Percentiles rank a stretch among this genome's conserved stretches.
These are phyloP conservation scores for Erysiphe neolycopersici DNA, from an alignment of 2,329 filamentous ascomycete genomes.

Conservation along the genomic window DNA sequence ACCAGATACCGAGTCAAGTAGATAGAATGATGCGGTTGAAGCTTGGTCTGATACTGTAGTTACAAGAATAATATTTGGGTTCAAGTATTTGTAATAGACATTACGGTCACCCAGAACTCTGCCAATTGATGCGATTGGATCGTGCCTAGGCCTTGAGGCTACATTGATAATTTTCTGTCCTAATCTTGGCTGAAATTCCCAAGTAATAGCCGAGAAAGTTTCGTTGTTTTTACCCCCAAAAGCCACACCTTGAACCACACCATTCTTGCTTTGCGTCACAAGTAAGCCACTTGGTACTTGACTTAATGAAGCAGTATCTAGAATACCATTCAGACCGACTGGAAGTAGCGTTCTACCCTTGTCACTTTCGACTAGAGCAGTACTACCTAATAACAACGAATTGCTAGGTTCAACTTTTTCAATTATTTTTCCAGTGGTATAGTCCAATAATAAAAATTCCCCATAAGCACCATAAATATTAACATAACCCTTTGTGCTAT, in stretches of 20 bases:
- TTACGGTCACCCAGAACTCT: constrained; percentile 73
- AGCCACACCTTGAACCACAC: constrained; percentile 26
- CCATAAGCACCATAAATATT: constrained; percentile 20
- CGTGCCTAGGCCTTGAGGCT: constrained; percentile 42
- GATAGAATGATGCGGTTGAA: constrained; percentile 40
- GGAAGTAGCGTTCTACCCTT: constrained; percentile 27
- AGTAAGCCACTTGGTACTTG: constrained; percentile 25
- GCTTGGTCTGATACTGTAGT: constrained; percentile 34
- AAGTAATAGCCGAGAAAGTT: constrained; percentile 25
- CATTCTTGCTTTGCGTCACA: constrained; percentile 23
- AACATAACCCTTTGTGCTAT: constrained; percentile 24
- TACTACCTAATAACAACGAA: constrained; percentile 18
- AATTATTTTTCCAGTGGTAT: constrained; percentile 23
- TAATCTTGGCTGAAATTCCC: constrained; percentile 43
- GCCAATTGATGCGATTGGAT: constrained; percentile 84
- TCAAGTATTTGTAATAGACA: constrained; percentile 95
- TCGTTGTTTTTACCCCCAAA: constrained; percentile 20
- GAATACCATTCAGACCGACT: constrained; percentile 23
- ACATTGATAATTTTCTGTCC: constrained; percentile 43
- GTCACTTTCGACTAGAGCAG: constrained; percentile 25
- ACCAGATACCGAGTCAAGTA: constrained; percentile 70
- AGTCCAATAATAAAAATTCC: constrained; percentile 30
- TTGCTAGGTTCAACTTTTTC: constrained; percentile 18
- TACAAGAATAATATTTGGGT: constrained; percentile 59
- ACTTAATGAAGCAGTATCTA: constrained; percentile 20